Conservation (phyloP, 768 basidiomycete species). For the Psilocybe sp. region DNA sequence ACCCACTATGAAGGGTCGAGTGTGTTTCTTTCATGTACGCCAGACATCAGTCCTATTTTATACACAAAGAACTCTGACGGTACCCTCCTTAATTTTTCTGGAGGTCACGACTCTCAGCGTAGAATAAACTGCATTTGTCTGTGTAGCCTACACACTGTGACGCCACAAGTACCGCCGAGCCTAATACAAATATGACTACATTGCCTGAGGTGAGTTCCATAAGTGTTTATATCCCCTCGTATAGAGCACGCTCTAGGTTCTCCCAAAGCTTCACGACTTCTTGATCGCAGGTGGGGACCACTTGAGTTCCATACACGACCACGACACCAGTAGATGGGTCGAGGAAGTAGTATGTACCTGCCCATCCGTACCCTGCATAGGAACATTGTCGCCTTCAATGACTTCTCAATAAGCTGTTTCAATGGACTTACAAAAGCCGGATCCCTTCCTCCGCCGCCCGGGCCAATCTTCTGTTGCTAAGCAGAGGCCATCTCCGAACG, state of each 20-base stretch:
- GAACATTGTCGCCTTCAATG: neutral
- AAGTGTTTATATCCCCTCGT: conserved; percentile 5
- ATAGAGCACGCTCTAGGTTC: conserved; percentile 25
- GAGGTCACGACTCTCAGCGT: too few species aligned
- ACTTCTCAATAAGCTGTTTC: too few species aligned
- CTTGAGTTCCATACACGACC: conserved; percentile 31
- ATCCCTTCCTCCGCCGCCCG: conserved; percentile 22
- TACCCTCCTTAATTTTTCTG: too few species aligned
- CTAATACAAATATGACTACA: too few species aligned
- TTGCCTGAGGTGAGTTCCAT: too few species aligned
- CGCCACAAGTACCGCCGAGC: too few species aligned
- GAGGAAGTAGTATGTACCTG: conserved; percentile 29
- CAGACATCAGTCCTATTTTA: too few species aligned
- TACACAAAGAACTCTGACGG: too few species aligned
- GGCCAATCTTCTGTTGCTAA: conserved; percentile 23
- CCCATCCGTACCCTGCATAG: conserved; percentile 33
- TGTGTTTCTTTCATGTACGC: too few species aligned
- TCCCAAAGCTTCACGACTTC: conserved; percentile 17
- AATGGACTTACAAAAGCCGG: conserved; percentile 22
- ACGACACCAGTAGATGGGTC: conserved; percentile 34
- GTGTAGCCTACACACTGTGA: too few species aligned
- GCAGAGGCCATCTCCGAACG: conserved; percentile 15
- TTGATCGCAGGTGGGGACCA: conserved; percentile 22
- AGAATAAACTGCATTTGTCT: too few species aligned
- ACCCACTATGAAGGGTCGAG: too few species aligned